Percentiles rank a stretch among this genome's conserved stretches.
phyloP scores from a whole-genome alignment of 768 basidiomycete species.

The Suillus weaverae region DNA sequence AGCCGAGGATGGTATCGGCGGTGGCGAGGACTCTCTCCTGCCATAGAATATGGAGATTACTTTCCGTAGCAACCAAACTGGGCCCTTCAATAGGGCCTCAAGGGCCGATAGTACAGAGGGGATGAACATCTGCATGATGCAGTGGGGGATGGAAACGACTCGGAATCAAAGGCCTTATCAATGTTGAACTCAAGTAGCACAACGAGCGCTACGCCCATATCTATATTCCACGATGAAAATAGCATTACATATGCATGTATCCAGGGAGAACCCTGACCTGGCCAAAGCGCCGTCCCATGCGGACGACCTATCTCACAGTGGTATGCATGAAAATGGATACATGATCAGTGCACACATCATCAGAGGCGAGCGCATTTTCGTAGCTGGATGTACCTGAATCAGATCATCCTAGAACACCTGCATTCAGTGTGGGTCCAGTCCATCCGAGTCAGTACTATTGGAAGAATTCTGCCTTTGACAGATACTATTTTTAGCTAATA shows the following conservation, averaged over 20 bases:
- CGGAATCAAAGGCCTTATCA: neutral
- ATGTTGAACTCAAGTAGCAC: neutral
- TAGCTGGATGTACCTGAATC: no score
- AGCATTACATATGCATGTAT: neutral
- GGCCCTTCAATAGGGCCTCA: neutral
- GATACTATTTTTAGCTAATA: neutral
- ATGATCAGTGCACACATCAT: neutral
- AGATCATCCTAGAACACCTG: no score
- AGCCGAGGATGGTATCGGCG: neutral
- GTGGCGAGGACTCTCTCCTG: neutral
- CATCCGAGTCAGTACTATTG: slow-evolving; percentile 14
- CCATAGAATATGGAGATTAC: neutral
- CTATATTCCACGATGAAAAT: neutral
- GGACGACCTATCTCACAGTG: neutral
- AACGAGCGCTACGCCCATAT: neutral
- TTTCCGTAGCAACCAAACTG: neutral
- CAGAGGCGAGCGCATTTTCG: neutral
- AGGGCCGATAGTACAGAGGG: neutral
- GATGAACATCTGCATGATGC: neutral
- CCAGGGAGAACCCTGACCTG: neutral
- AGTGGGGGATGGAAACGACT: neutral
- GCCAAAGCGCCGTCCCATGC: neutral
- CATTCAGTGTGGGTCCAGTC: no score
- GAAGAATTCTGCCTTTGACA: slow-evolving; percentile 50
- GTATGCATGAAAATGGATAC: neutral